These are phyloP conservation scores for Potentilla sterilis DNA, from an alignment of 306 rosid genomes.

Conservation along the genomic window DNA sequence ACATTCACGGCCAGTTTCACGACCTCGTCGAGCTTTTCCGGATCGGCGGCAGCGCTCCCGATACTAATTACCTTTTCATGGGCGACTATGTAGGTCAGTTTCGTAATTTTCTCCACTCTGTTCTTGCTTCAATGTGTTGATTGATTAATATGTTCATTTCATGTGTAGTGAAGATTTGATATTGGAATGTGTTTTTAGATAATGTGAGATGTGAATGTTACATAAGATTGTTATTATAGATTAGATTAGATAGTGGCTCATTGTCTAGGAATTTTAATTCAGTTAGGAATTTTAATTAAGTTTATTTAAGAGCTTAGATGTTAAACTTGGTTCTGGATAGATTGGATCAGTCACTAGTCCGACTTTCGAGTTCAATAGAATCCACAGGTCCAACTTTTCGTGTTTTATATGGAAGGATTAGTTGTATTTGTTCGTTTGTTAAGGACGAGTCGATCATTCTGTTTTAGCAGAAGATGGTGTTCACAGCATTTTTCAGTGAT, in stretches of 20 bases:
- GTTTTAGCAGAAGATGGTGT: neutral
- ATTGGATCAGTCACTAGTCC: neutral
- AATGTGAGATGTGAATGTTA: constrained; percentile 4
- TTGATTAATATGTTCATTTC: neutral
- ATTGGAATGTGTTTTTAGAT: constrained; percentile 1
- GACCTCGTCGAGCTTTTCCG: constrained; percentile 45
- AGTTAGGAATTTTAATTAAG: neutral
- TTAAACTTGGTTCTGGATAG: neutral
- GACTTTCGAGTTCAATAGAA: neutral
- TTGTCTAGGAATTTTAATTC: neutral
- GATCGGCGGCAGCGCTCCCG: constrained; percentile 42
- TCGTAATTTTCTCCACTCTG: neutral
- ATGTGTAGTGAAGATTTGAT: neutral
- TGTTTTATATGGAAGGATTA: neutral
- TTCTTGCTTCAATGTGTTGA: neutral
- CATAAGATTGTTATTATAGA: neutral
- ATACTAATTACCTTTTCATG: constrained; percentile 44
- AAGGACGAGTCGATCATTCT: neutral
- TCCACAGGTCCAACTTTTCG: too few species aligned
- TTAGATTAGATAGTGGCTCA: neutral
- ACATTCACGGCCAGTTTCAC: constrained; percentile 42
- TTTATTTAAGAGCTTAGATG: neutral
- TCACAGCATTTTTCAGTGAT: neutral
- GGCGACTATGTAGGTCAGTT: constrained; percentile 46
- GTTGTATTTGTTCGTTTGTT: neutral